These are phyloP conservation scores for Clonostachys rhizophaga DNA, from an alignment of 2,329 filamentous ascomycete species.

Conservation along the genomic window DNA sequence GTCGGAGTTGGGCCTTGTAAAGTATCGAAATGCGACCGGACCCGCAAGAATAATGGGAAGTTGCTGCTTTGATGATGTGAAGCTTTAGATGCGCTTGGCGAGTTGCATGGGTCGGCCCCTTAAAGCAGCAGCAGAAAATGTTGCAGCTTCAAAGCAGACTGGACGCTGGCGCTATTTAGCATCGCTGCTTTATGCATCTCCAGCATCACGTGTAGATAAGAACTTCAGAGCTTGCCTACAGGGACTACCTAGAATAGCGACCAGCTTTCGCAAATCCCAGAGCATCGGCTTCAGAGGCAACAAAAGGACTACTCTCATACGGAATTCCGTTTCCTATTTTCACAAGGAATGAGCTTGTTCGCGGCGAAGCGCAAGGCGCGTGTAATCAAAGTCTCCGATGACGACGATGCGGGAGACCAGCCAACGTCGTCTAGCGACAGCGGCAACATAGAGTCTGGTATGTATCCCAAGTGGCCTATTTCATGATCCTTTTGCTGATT, in stretches of 20 bases:
- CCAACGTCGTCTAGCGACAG: slow-evolving; percentile 12
- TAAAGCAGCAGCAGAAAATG: no score
- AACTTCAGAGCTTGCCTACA: slow-evolving; percentile 9
- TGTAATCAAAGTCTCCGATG: slow-evolving; percentile 68
- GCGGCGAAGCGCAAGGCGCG: slow-evolving; percentile 64
- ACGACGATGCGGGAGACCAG: slow-evolving; percentile 41
- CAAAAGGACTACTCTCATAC: no score
- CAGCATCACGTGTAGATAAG: slow-evolving; percentile 46
- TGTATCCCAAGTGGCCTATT: slow-evolving; percentile 12
- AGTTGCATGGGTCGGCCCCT: slow-evolving; percentile 1
- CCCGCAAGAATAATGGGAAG: slow-evolving; percentile 1
- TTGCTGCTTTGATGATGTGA: slow-evolving; percentile 15
- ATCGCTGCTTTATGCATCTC: slow-evolving; percentile 8
- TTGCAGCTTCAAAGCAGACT: no score
- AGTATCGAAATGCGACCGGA: no score
- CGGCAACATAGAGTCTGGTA: slow-evolving; percentile 26
- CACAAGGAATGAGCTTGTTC: slow-evolving; percentile 45
- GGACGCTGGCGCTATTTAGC: no score
- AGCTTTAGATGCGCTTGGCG: slow-evolving; percentile 12
- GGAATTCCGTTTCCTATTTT: not conserved
- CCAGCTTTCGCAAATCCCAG: no score
- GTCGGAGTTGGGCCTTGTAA: no score
- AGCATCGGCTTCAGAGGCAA: no score
- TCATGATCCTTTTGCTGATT: slow-evolving; percentile 21
- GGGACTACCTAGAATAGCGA: no score